Conservation (phyloP, 179 eudicot species). For the Spergularia azorica region DNA sequence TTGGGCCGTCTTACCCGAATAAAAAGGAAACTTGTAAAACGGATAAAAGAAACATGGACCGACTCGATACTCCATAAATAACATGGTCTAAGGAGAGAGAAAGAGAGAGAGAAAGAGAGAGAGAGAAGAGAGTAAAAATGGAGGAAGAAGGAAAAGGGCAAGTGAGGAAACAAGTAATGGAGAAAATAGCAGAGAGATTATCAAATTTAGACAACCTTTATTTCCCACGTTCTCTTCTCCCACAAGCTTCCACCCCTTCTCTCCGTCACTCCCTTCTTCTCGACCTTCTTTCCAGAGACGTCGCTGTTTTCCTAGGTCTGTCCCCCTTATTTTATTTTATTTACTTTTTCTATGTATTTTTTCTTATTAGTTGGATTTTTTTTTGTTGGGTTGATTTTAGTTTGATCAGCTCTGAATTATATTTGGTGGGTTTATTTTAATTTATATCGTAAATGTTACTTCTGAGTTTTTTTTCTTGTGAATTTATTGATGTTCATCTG, state of each 20-base stretch:
- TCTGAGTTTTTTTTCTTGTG: no score
- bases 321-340: background rate
- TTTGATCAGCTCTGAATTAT: background rate
- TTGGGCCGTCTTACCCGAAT: no score
- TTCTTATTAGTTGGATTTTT: background rate
- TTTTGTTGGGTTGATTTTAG: background rate
- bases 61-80: no score
- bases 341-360: background rate
- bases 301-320: conserved; percentile 78
- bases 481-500: no score
- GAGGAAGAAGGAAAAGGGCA: conserved; percentile 18
- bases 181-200: conserved; percentile 57
- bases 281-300: conserved; percentile 80
- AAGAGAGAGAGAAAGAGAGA: conserved; percentile 1
- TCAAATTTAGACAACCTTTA: conserved; percentile 72
- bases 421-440: background rate
- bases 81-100: background rate
- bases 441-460: no score
- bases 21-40: no score
- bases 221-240: conserved; percentile 69
- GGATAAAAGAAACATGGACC: no score
- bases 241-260: conserved; percentile 53
- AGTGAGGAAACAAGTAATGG: conserved; percentile 47
- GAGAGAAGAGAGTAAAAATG: background rate
- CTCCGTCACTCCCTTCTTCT: conserved; percentile 72